These are phyloP conservation scores for Panaeolus papilionaceus DNA, from an alignment of 768 basidiomycete species.

Conservation along the genomic window DNA sequence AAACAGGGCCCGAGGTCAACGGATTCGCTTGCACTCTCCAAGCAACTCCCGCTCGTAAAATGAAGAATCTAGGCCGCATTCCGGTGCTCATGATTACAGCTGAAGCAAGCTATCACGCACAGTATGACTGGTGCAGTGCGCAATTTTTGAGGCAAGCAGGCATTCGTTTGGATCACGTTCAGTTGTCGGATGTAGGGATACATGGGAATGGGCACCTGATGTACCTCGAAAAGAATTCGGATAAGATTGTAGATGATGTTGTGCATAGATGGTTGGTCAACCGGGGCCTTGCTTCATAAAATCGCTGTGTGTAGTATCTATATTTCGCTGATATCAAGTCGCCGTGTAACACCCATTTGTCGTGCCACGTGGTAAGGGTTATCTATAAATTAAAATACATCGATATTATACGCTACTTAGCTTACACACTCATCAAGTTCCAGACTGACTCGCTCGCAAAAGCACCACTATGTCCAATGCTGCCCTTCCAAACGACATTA, in stretches of 20 bases:
- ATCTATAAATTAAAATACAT: too few relatives aligned
- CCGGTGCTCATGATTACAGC: constrained; percentile 56
- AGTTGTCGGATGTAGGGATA: constrained; percentile 49
- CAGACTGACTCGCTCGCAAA: too few relatives aligned
- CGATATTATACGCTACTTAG: too few relatives aligned
- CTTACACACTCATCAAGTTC: too few relatives aligned
- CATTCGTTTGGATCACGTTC: constrained; percentile 47
- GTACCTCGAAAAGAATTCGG: constrained; percentile 58
- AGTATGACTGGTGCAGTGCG: constrained; percentile 54
- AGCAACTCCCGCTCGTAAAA: constrained; percentile 44
- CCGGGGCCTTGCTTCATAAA: neutral
- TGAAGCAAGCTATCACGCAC: constrained; percentile 55
- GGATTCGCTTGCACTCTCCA: constrained; percentile 51
- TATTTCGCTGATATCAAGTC: neutral
- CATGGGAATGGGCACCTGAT: constrained; percentile 63
- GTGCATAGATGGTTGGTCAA: constrained; percentile 42
- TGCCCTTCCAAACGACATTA: neutral
- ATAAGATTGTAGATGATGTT: constrained; percentile 47
- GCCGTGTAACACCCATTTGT: too few relatives aligned
- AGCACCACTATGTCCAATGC: too few relatives aligned
- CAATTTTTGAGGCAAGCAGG: constrained; percentile 51
- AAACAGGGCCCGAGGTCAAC: constrained; percentile 25
- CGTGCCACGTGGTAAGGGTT: too few relatives aligned
- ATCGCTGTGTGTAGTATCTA: neutral
- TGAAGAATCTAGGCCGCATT: constrained; percentile 47